A percentile compares a stretch with the other conserved stretches of the same genome.
These are phyloP conservation scores for Botrytis porri DNA, from an alignment of 2,329 filamentous ascomycete genomes.

Conservation along the genomic window DNA sequence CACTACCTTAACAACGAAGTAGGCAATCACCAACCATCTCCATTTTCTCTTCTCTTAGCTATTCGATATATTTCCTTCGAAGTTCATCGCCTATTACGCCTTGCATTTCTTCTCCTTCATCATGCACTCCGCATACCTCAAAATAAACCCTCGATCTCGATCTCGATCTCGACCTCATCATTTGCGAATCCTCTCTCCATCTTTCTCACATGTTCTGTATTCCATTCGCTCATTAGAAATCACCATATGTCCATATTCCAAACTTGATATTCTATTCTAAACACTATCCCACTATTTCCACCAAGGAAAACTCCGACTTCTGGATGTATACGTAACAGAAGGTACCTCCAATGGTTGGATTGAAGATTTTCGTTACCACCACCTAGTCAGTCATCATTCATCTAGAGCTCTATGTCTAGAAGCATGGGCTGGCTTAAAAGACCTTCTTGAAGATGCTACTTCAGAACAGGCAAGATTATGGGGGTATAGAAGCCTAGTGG, in stretches of 20 bases:
- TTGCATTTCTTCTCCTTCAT: constrained; percentile 31
- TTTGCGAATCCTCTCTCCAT: constrained; percentile 24
- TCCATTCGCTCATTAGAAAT: constrained; percentile 27
- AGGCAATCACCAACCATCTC: constrained; percentile 16
- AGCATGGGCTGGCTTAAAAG: constrained; percentile 11
- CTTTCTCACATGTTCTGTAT: constrained; percentile 25
- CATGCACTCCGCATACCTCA: constrained; percentile 11
- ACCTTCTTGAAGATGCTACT: constrained; percentile 30
- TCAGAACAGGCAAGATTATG: constrained; percentile 23
- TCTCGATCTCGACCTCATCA: background rate
- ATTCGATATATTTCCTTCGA: constrained; percentile 33
- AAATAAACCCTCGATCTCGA: too few relatives aligned
- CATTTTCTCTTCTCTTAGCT: constrained; percentile 31
- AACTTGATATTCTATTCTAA: constrained; percentile 21
- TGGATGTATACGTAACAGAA: constrained; percentile 25
- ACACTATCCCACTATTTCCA: constrained; percentile 32
- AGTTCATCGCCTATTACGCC: constrained; percentile 30
- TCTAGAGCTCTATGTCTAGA: too few relatives aligned
- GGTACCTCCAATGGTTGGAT: background rate
- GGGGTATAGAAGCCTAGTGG: background rate
- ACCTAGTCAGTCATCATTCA: background rate
- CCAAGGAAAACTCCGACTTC: constrained; percentile 30
- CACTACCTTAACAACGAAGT: background rate
- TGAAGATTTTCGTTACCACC: background rate
- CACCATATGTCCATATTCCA: constrained; percentile 30